Conservation (phyloP, 2,329 filamentous ascomycete genomes). For the Samsoniella hepiali region DNA sequence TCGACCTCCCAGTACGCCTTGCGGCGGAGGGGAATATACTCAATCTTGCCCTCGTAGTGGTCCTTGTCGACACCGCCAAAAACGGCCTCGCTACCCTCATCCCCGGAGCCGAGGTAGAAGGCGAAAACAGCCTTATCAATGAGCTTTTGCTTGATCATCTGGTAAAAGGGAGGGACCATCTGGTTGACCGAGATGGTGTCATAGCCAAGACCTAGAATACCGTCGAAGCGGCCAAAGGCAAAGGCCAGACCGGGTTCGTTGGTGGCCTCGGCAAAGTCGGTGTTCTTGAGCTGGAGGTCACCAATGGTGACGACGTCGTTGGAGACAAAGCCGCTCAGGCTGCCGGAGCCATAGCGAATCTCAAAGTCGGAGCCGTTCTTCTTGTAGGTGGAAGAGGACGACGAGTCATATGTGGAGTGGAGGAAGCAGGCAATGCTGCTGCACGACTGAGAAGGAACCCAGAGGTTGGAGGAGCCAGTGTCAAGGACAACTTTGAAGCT, state of each 20-base stretch:
- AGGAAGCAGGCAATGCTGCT: slow-evolving; percentile 97
- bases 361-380: slow-evolving; percentile 89
- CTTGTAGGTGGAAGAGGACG: slow-evolving; percentile 84
- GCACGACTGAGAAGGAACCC: slow-evolving; percentile 90
- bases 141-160: slow-evolving; percentile 84
- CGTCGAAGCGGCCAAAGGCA: slow-evolving; percentile 95
- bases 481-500: slow-evolving; percentile 98
- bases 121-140: slow-evolving; percentile 91
- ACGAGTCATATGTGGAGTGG: slow-evolving; percentile 94
- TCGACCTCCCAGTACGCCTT: slow-evolving; percentile 99
- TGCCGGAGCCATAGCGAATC: slow-evolving; percentile 94
- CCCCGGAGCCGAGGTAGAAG: slow-evolving; percentile 82
- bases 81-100: slow-evolving; percentile 76
- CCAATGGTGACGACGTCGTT: slow-evolving; percentile 84
- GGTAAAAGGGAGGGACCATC: slow-evolving; percentile 94
- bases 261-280: slow-evolving; percentile 95
- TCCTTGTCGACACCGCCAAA: slow-evolving; percentile 85
- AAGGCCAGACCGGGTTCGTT: slow-evolving; percentile 95
- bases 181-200: slow-evolving; percentile 96
- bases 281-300: slow-evolving; percentile 80
- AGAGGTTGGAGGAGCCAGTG: slow-evolving; percentile 97
- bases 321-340: slow-evolving; percentile 89
- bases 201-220: slow-evolving; percentile 91
- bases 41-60: slow-evolving; percentile 81
- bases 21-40: slow-evolving; percentile 89